Percentiles rank a stretch among this genome's conserved stretches.
Evolutionary conservation across 345 rosid species (phyloP).

Genomic region (Gossypium bickii): DNA sequence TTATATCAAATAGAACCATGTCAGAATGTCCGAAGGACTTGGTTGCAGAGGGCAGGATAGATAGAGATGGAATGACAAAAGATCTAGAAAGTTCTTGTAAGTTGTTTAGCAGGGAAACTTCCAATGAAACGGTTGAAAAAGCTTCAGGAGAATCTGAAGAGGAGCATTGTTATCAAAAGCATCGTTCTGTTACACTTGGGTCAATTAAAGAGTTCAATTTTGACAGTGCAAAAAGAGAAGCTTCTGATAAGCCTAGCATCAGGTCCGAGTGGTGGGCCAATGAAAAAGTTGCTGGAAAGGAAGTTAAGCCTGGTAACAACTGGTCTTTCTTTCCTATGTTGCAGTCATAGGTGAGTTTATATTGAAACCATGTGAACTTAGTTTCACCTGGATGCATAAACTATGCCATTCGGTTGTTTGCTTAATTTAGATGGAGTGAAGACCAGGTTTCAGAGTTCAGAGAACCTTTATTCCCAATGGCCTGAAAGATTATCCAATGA

Average conservation of each 20-base stretch:
- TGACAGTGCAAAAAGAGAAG: conserved; percentile 54
- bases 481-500: conserved; percentile 8
- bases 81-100: conserved; percentile 21
- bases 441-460: conserved; percentile 14
- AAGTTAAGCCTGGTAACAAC: conserved; percentile 44
- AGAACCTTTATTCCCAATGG: not conserved
- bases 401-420: conserved; percentile 18
- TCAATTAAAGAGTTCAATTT: conserved; percentile 87
- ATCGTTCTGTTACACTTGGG: conserved; percentile 57
- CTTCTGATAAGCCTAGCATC: conserved; percentile 35
- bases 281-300: conserved; percentile 67
- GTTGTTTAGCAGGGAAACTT: conserved; percentile 23
- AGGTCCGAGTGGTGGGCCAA: conserved; percentile 85
- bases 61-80: conserved; percentile 15
- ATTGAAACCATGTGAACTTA: conserved; percentile 1
- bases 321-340: conserved; percentile 89
- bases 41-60: conserved; percentile 16
- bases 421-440: conserved; percentile 9
- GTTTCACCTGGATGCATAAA: conserved; percentile 1
- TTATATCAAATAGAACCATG: conserved; percentile 29
- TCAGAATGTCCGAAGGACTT: conserved; percentile 30
- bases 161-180: conserved; percentile 43
- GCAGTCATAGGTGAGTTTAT: conserved; percentile 64
- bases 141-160: conserved; percentile 43
- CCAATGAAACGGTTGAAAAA: conserved; percentile 32